phyloP scores from a whole-genome alignment of 805 yeast genomes.

The Zygosaccharomyces pseudorouxii region DNA sequence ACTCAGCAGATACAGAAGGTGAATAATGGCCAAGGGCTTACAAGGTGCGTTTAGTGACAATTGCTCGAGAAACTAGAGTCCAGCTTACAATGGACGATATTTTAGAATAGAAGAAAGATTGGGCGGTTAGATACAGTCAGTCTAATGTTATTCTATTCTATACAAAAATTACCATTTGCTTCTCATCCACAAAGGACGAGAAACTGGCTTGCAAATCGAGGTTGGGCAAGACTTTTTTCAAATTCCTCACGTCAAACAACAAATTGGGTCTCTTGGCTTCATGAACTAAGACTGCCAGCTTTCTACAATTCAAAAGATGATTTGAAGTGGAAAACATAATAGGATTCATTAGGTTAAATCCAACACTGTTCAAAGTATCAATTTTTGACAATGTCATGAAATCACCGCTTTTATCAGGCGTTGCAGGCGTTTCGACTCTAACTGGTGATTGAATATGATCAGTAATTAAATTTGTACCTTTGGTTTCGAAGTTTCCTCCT shows the following conservation, averaged over 20 bases:
- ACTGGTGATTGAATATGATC: neutral
- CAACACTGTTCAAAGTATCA: neutral
- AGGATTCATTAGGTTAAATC: constrained; percentile 14
- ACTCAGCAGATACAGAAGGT: too few species aligned
- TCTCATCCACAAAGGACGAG: constrained; percentile 20
- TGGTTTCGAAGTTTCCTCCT: constrained; percentile 3
- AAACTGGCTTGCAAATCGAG: constrained; percentile 21
- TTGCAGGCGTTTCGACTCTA: neutral
- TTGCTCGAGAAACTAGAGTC: too few species aligned
- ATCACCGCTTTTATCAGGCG: neutral
- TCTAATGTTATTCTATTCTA: neutral
- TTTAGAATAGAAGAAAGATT: too few species aligned
- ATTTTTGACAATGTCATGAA: neutral
- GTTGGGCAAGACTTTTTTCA: constrained; percentile 17
- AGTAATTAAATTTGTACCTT: neutral
- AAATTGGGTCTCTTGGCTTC: constrained; percentile 7
- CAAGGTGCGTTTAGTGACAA: too few species aligned
- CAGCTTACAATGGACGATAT: too few species aligned
- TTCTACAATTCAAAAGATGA: constrained; percentile 16
- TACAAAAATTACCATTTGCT: constrained; percentile 22
- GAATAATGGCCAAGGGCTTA: too few species aligned
- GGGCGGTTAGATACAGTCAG: neutral
- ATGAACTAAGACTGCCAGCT: neutral
- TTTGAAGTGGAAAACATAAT: constrained; percentile 29
- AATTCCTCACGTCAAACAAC: constrained; percentile 20